Conservation (phyloP, 306 rosid genomes). For the Rosa persica region DNA sequence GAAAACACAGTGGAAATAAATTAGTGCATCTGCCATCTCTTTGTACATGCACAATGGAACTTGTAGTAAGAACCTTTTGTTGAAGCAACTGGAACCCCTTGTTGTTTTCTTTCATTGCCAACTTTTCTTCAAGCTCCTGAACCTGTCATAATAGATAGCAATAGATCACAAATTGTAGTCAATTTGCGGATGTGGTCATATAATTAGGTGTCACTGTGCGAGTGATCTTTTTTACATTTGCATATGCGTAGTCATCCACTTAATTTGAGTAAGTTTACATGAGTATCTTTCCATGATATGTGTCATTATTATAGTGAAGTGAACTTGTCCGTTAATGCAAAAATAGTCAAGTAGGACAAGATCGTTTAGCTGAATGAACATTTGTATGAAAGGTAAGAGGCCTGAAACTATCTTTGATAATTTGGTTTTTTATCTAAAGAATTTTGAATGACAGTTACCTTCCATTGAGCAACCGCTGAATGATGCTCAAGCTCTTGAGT, state of each 20-base stretch:
- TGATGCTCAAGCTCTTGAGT: conserved; percentile 9
- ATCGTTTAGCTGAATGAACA: not conserved
- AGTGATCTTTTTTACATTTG: not conserved
- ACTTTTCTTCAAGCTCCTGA: conserved; percentile 13
- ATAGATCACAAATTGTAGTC: not conserved
- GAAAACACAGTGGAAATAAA: not conserved
- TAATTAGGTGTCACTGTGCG: not conserved
- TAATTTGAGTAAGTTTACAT: not conserved
- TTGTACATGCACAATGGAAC: conserved; percentile 4
- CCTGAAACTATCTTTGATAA: not conserved
- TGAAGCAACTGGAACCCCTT: conserved; percentile 14
- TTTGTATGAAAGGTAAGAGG: not conserved
- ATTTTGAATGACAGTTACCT: conserved; percentile 5
- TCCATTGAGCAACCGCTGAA: not conserved
- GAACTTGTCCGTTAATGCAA: not conserved
- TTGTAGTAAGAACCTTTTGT: conserved; percentile 13
- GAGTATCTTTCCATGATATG: not conserved
- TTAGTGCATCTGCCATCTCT: not conserved
- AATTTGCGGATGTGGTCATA: not conserved
- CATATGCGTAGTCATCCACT: not conserved
- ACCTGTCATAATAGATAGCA: conserved; percentile 13
- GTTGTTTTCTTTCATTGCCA: conserved; percentile 14
- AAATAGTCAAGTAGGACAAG: not conserved
- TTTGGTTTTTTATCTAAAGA: not conserved
- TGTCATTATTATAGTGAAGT: not conserved